Base-by-base conservation (phyloP, 495 filamentous ascomycete species). In the Penicillium cosmopolitanum region DNA sequence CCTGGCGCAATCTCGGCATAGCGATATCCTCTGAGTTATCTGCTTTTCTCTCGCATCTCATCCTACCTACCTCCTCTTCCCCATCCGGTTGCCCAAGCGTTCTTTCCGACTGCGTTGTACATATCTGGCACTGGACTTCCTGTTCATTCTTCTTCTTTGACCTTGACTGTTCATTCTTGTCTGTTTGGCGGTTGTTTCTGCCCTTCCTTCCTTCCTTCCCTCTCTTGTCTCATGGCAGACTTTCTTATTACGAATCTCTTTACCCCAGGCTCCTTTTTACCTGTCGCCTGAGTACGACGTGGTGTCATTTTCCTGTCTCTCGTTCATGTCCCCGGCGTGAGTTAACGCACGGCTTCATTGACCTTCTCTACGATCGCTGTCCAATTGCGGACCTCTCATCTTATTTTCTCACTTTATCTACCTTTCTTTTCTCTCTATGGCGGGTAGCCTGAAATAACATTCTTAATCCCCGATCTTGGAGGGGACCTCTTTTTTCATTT, bases 211-310 rank as follows among this genome's bases (percentile, higher is more conserved):
- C 21, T 19, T 42, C 25, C 52, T 25, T 31, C 55, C 38, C 52
- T 46, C 28, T 40, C 28, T 35, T 28, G 61, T 56, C 60, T 64
- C 38, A 34, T 38, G 25, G 34, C 35, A 55, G 73, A 69, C 71
- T 66, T 67, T 50, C 23, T 34, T 56, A 63, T 76, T 71, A 78
- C 74, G 75, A 78, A 76, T 78, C 61, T 74, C 71, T 76, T 78
- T 75, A 69, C 51, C 66, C 63, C 52, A 55, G 64, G 62, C 57
- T 63, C 66, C 15, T 58, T 63, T 58, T 52, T 72, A 61, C 53
- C 60, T 58, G 67, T 66, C 64, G 60, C 72, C 67, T 69, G 76
- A 72, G 73, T 72, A 73, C 58, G 71, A 71, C 54, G 70, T 64
- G 60, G 63, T 74, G 61, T 67, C 48, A 51, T 55, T 50, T 76